Conservation (phyloP, 441 rosid genomes). For the Theobroma grandiflorum region DNA sequence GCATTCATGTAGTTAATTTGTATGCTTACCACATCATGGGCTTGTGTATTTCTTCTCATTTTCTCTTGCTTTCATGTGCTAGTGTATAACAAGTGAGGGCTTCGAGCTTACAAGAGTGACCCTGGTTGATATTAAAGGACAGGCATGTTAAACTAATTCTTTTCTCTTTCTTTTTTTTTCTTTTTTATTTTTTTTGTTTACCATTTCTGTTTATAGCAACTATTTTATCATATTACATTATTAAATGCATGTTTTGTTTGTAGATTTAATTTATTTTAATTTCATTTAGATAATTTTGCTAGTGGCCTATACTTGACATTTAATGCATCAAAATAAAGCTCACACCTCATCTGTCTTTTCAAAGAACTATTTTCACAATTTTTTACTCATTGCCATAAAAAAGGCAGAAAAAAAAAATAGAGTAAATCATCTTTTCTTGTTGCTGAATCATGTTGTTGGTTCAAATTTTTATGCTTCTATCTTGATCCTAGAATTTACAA, state of each 20-base stretch:
- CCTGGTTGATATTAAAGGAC: constrained; percentile 81
- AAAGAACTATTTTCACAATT: background rate
- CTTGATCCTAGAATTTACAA: background rate
- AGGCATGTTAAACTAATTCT: constrained; percentile 51
- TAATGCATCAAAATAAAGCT: background rate
- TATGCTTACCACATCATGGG: constrained; percentile 7
- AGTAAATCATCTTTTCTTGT: constrained; percentile 6
- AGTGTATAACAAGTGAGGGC: constrained; percentile 91
- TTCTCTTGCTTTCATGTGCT: constrained; percentile 26
- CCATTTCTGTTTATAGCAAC: constrained; percentile 9
- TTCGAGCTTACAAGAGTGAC: constrained; percentile 94
- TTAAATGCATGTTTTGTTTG: background rate
- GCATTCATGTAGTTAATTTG: background rate
- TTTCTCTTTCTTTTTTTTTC: background rate
- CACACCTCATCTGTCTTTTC: background rate
- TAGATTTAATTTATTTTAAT: background rate
- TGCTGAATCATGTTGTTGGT: background rate
- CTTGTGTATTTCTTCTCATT: background rate
- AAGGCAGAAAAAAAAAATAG: background rate
- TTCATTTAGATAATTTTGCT: background rate
- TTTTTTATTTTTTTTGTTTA: background rate
- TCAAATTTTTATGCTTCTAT: background rate
- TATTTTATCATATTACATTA: background rate
- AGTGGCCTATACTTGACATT: constrained; percentile 8
- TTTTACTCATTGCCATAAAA: background rate